Evolutionary conservation across 345 rosid species (phyloP).

Genomic region (Barbarea vulgaris): DNA sequence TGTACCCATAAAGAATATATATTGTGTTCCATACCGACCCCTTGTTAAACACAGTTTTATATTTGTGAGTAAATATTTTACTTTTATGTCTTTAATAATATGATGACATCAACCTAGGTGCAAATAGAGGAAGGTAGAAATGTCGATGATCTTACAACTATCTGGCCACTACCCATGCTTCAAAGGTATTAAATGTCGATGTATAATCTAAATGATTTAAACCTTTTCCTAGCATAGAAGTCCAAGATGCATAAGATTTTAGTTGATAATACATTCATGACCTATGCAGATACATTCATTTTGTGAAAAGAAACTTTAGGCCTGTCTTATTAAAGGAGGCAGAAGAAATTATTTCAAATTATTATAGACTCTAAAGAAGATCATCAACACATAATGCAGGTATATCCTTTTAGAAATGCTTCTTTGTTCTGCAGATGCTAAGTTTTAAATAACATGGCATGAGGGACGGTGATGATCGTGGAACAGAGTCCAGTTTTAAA

Average conservation of each 20-base stretch:
- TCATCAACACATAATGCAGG: slow-evolving; percentile 93
- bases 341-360: slow-evolving; percentile 82
- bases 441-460: not conserved
- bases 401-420: slow-evolving; percentile 26
- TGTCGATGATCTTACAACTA: slow-evolving; percentile 55
- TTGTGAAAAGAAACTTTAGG: slow-evolving; percentile 72
- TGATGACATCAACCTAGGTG: slow-evolving; percentile 49
- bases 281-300: slow-evolving; percentile 73
- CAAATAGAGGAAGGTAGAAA: slow-evolving; percentile 42
- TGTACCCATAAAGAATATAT: not conserved
- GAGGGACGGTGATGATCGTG: too few species aligned
- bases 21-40: not conserved
- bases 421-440: slow-evolving; percentile 5
- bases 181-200: slow-evolving; percentile 62
- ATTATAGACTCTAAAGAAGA: slow-evolving; percentile 94
- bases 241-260: not conserved
- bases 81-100: slow-evolving; percentile 12
- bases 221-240: too few species aligned
- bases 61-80: not conserved
- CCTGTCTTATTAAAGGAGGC: slow-evolving; percentile 89
- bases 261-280: slow-evolving; percentile 1
- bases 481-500: not conserved
- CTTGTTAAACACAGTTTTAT: not conserved
- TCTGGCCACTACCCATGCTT: slow-evolving; percentile 79
- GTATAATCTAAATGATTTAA: not conserved